phyloP scores from a whole-genome alignment of 164 flowering plant species.

The Hamamelis virginiana region DNA sequence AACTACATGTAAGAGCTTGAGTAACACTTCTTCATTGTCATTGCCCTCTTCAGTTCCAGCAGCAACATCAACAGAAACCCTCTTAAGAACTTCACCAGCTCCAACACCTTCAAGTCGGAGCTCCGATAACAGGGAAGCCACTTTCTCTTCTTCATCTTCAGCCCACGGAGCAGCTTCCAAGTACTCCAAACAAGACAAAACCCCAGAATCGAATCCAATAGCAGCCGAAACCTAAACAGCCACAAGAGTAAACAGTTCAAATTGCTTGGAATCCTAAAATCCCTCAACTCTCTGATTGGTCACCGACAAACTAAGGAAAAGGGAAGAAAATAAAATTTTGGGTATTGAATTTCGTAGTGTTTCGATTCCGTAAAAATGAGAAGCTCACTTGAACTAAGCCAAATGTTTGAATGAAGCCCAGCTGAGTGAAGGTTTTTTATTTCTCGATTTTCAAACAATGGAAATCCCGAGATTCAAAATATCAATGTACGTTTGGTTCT shows the following conservation, averaged over 20 bases:
- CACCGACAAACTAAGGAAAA: no score
- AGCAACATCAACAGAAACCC: constrained; percentile 67
- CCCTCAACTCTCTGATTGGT: background rate
- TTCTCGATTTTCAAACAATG: background rate
- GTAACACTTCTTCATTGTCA: constrained; percentile 62
- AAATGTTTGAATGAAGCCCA: background rate
- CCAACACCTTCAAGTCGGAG: constrained; percentile 76
- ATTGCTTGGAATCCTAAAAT: background rate
- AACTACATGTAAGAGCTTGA: constrained; percentile 72
- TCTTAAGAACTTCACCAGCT: constrained; percentile 79
- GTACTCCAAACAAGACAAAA: constrained; percentile 87
- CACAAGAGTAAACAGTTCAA: constrained; percentile 1
- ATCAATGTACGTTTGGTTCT: background rate
- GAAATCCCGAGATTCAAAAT: background rate
- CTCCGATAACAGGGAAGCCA: constrained; percentile 70
- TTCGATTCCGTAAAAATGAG: no score
- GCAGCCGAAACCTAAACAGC: constrained; percentile 78
- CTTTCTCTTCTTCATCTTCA: constrained; percentile 96
- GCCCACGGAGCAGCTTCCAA: constrained; percentile 99
- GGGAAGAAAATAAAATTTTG: no score
- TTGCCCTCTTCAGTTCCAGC: constrained; percentile 40
- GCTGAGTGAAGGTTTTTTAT: background rate
- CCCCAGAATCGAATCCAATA: constrained; percentile 89
- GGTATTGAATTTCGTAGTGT: no score
- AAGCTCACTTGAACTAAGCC: background rate